phyloP scores from a whole-genome alignment of 2,329 filamentous ascomycete genomes.

The Exophiala spinifera region DNA sequence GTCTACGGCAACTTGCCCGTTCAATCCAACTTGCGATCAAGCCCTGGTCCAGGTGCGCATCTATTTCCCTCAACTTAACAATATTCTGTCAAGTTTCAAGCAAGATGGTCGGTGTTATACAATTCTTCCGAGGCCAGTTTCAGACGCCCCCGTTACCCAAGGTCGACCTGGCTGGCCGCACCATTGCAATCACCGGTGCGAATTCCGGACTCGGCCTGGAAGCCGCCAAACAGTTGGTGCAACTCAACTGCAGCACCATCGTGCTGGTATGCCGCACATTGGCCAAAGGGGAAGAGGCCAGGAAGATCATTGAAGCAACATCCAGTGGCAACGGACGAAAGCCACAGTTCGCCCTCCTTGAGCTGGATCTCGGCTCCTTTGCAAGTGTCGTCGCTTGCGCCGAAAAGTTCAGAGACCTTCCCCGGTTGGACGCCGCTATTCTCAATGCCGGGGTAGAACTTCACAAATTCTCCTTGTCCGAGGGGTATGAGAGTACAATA shows the following conservation, averaged over 20 bases:
- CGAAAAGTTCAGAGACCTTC: conserved; percentile 31
- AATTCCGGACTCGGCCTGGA: conserved; percentile 47
- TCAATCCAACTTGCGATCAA: too few species aligned
- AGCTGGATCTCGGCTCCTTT: conserved; percentile 40
- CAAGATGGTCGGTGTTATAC: conserved; percentile 8
- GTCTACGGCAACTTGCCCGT: too few species aligned
- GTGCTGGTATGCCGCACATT: conserved; percentile 44
- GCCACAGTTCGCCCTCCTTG: conserved; percentile 23
- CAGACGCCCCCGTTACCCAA: conserved; percentile 18
- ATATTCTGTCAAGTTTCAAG: background rate
- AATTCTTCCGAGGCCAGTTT: conserved; percentile 22
- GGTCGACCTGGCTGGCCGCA: conserved; percentile 34
- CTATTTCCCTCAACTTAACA: background rate
- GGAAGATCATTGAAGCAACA: conserved; percentile 31
- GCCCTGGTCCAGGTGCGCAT: too few species aligned
- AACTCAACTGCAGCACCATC: conserved; percentile 42
- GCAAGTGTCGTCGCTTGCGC: conserved; percentile 39
- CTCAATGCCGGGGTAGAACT: conserved; percentile 46
- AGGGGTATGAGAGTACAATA: conserved; percentile 31
- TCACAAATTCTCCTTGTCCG: conserved; percentile 30
- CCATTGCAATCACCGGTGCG: conserved; percentile 45
- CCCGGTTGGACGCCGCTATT: conserved; percentile 38
- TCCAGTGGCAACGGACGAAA: conserved; percentile 4
- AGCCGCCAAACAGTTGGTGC: conserved; percentile 42
- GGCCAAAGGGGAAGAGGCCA: conserved; percentile 39